These are phyloP conservation scores for Zoysia pacifica DNA, from an alignment of 176 grass and related monocot genomes.

Conservation along the genomic window DNA sequence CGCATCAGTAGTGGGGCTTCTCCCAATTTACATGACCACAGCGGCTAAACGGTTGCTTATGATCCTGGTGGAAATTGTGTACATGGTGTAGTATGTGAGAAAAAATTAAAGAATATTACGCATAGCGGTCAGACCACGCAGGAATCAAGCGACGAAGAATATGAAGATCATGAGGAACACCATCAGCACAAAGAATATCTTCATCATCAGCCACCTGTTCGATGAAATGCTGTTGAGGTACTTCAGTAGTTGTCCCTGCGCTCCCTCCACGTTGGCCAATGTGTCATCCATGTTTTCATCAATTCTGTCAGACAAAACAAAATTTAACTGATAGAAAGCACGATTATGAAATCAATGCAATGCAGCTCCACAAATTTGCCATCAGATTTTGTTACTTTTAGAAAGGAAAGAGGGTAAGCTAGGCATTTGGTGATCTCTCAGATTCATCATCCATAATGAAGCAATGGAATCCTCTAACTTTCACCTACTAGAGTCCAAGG, in stretches of 20 bases:
- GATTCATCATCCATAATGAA: not conserved
- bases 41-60: constrained; percentile 33
- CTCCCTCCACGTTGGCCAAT: constrained; percentile 76
- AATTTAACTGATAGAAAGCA: constrained; percentile 1
- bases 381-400: not conserved
- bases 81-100: constrained; percentile 42
- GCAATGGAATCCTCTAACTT: not conserved
- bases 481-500: not conserved
- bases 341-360: not conserved
- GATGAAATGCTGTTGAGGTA: constrained; percentile 93
- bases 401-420: not conserved
- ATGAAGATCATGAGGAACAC: constrained; percentile 99
- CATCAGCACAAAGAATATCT: constrained; percentile 99
- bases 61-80: constrained; percentile 56
- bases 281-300: constrained; percentile 98
- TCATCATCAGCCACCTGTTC: constrained; percentile 98
- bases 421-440: not conserved
- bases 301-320: constrained; percentile 56
- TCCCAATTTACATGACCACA: constrained; percentile 54
- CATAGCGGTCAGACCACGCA: not conserved
- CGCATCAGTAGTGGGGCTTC: not conserved
- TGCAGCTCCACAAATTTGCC: not conserved
- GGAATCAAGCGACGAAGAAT: constrained; percentile 88
- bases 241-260: constrained; percentile 81
- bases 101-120: constrained; percentile 53